Evolutionary conservation across 345 rosid genomes (phyloP), one percentile per base, ranked within the genome.

Genomic region (Lepidium sativum): DNA sequence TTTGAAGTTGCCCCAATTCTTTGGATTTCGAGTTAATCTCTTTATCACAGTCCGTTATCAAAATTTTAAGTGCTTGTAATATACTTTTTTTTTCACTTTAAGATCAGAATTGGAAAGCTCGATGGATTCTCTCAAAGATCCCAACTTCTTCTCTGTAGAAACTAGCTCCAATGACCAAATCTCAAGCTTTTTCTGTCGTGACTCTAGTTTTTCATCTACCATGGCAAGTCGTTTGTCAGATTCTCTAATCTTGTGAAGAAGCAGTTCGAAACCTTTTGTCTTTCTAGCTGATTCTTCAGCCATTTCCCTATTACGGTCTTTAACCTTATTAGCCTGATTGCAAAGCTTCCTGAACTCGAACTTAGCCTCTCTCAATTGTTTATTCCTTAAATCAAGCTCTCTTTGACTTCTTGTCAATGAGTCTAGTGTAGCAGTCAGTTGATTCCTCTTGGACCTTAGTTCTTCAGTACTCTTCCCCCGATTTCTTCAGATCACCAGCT

Each of bases 401-500:
- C 57, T 35, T n/a, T 49, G n/a, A 45, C 8, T 9, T 65, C 5
- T 56, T 23, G 12, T 8, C 20, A 8, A 44, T 15, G 52, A 27
- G 7, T 67, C 39, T 38, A 33, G 25, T 17, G 1, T 44, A n/a
- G 35, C 64, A 29, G 31, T 45, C 29, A 45, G 37, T 6, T 66
- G 35, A 40, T 17, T 54, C 41, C 23, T 66, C 62, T 16, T 52
- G 17, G 12, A 17, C 32, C 62, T 65, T 6, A 65, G 57, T 27
- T 67, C 72, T 23, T 35, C 14, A 0, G n/a, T 34, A 3, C 4
- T 70, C 75, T 18, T 54, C 58, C 51, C 63, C 69, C 7, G 29
- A 6, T 21, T 13, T 71, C 64, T 45, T 55, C 14, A 63, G 29
- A 6, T 54, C 7, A 45, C 75, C 64, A 62, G 69, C 68, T 63